Evolutionary conservation across 306 rosid species (phyloP), one percentile per base, ranked within the genome.

Genomic region (Purshia tridentata): DNA sequence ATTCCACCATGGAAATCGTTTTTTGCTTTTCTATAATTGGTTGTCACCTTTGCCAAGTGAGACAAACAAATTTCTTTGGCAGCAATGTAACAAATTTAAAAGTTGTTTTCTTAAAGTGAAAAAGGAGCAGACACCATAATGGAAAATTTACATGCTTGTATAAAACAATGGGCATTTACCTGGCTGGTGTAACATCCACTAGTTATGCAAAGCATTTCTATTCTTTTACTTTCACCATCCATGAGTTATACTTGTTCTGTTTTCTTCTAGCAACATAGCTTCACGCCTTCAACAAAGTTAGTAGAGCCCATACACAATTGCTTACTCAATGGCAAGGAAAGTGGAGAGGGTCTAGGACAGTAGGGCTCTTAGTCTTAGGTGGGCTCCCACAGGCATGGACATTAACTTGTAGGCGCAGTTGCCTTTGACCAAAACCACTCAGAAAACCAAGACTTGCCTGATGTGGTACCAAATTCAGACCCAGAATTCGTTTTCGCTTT

Each of bases 1-100:
- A 18, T 52, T 15, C 45, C 51, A 20, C 62, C 22, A 47, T 47
- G 11, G 40, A 62, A 42, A 22, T 3, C 5, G 5, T 1, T 8
- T 72, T 71, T 72, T 41, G 35, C 72, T 71, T 65, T 48, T 11
- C 18, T 64, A 49, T 23, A 19, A 55, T 55, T 55, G 41, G 19
- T 71, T 42, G 75, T 70, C 70, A 76, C 48, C 35, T 22, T 23
- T 41, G 57, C 47, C 78, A 14, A 67, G 69, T 72, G 53, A 77
- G 81, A 81, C 78, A 81, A 40, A 60, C 60, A 60, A 53, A 16
- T 23, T 62, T 15, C 44, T 67, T 23, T 65, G 42, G 47, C 65
- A 44, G 8, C 63, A 14, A 60, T 29, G 29, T 46, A 65, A 19
- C 52, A 44, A 47, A 42, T 42, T 56, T 53, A 55, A 71, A 71